A percentile compares a stretch with the other conserved stretches of the same genome.
phyloP scores from a whole-genome alignment of 768 basidiomycete species.

The Xerocomus brunneocitrinus region DNA sequence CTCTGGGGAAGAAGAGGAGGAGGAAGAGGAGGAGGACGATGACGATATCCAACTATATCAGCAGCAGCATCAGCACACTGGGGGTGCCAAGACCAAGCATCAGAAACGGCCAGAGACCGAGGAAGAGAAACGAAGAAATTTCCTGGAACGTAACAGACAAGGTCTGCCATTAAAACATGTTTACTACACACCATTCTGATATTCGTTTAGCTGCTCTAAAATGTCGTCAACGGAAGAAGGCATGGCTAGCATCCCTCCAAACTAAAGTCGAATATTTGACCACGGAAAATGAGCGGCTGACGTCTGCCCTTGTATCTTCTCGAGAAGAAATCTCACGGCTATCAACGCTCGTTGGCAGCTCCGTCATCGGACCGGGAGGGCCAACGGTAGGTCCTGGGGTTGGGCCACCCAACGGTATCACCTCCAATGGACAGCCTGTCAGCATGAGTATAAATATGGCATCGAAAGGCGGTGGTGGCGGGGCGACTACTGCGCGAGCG shows the following conservation, averaged over 20 bases:
- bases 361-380: slow-evolving; percentile 45
- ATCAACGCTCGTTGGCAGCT: slow-evolving; percentile 63
- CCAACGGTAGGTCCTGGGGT: slow-evolving; percentile 28
- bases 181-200: slow-evolving; percentile 4
- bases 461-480: slow-evolving; percentile 31
- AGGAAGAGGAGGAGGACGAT: slow-evolving; percentile 40
- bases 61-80: slow-evolving; percentile 20
- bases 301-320: slow-evolving; percentile 77
- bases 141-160: slow-evolving; percentile 95
- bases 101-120: slow-evolving; percentile 89
- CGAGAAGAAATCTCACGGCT: slow-evolving; percentile 91
- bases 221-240: slow-evolving; percentile 98
- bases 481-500: slow-evolving; percentile 29
- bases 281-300: slow-evolving; percentile 94
- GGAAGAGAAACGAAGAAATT: slow-evolving; percentile 96
- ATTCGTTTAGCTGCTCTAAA: slow-evolving; percentile 79
- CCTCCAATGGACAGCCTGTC: slow-evolving; percentile 34
- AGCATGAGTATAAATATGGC: slow-evolving; percentile 42
- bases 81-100: slow-evolving; percentile 20
- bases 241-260: slow-evolving; percentile 91
- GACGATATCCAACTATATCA: slow-evolving; percentile 20
- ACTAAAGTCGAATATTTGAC: slow-evolving; percentile 87
- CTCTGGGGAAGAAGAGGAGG: slow-evolving; percentile 32
- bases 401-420: slow-evolving; percentile 24
- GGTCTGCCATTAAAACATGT: slow-evolving; percentile 43